Evolutionary conservation across 1,284 basidiomycete species (phyloP), one percentile per base, ranked within the genome.

Genomic region (Lentinus polychrous): DNA sequence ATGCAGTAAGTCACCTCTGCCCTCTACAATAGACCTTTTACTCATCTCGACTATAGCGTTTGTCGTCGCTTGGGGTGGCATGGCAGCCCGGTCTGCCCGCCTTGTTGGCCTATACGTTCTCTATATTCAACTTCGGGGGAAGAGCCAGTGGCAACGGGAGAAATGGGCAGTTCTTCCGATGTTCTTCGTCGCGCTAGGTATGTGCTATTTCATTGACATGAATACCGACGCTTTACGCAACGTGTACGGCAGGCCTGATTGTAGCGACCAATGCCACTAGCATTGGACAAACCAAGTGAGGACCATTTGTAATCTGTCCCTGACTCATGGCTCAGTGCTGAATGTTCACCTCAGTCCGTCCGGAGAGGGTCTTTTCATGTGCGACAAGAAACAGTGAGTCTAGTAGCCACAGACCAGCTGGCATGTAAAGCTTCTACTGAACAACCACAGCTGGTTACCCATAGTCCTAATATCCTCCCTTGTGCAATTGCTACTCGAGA

Each of bases 41-140:
- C 37, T 46, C 14, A 46, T 51, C 38, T n/a, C 35, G 38, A 46
- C 24, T 27, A 27, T 47, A 79, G 78, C 72, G 6, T 75, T 79
- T 52, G 62, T 75, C 1, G 61, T 78, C 24, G 73, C 74, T 1
- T 76, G 71, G 71, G 68, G 70, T 20, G 67, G 67, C 35, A 69
- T 78, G 61, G 65, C 75, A 2, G 64, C 67, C 8, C 68, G 73
- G 49, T 64, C 67, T 23, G 69, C 67, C 12, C 67, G 70, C 5
- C 61, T 78, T 6, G 59, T 74, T 27, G 75, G 73, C 2, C 56
- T 78, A 14, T 48, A 72, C 14, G 64, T 72, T n/a, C 59, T 79
- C 27, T 59, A 67, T 36, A 55, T 72, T 17, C 67, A 74, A 42
- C 59, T 80, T 39, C 60, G 62, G 33, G 58, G 52, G 32, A 56